Evolutionary conservation across 768 basidiomycete species (phyloP).

Genomic region (Lactifluus subvellereus): DNA sequence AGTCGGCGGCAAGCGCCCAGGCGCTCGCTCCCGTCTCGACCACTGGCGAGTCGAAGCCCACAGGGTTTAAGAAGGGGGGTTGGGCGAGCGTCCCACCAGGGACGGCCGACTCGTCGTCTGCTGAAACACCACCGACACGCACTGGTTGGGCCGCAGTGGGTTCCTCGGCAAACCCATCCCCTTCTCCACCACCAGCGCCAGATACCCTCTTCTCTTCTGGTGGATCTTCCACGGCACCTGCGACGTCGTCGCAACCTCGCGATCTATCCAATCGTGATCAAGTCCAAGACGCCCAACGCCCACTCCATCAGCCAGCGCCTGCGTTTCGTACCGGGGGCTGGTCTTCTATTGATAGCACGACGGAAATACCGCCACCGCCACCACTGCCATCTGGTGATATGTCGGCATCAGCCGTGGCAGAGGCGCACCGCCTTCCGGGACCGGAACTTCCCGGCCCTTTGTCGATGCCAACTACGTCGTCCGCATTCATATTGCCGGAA

Average conservation of each 20-base stretch:
- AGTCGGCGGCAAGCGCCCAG: slow-evolving; percentile 29
- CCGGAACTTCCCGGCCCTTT: slow-evolving; percentile 8
- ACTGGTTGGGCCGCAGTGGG: slow-evolving; percentile 46
- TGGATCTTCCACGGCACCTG: background rate
- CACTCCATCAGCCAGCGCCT: slow-evolving; percentile 33
- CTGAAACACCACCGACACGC: slow-evolving; percentile 29
- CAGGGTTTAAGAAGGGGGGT: slow-evolving; percentile 34
- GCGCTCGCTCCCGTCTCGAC: slow-evolving; percentile 20
- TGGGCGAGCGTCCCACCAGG: slow-evolving; percentile 14
- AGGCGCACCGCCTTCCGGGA: slow-evolving; percentile 15
- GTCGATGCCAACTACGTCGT: slow-evolving; percentile 26
- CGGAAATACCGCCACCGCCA: background rate
- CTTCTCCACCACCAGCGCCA: slow-evolving; percentile 6
- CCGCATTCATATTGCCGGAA: background rate
- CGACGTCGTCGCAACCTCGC: background rate
- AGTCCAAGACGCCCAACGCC: background rate
- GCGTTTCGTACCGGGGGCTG: slow-evolving; percentile 59
- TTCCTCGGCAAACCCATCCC: slow-evolving; percentile 22
- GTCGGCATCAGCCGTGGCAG: background rate
- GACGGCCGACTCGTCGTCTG: background rate
- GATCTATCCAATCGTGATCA: background rate
- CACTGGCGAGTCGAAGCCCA: slow-evolving; percentile 21
- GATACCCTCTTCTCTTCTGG: background rate
- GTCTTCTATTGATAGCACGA: slow-evolving; percentile 56
- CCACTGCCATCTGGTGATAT: background rate